Base-by-base conservation (phyloP, 495 filamentous ascomycete genomes). In the Talaromyces stipitatus region DNA sequence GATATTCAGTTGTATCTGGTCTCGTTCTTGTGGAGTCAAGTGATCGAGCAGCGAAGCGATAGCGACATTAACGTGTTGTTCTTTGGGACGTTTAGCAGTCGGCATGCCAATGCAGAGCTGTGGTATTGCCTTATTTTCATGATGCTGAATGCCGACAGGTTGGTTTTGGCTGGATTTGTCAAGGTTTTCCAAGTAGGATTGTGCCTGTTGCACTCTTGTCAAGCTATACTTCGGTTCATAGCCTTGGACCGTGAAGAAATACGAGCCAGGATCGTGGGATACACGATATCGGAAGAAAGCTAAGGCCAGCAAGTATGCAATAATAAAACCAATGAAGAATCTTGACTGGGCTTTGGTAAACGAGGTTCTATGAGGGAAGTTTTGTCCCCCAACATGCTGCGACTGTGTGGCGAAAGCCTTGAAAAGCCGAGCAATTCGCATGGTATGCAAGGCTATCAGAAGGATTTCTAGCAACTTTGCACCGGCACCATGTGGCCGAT, bases 41-140 rank as follows among this genome's bases (percentile, higher is more conserved):
- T 72, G 72, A 22, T 77, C 76, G 28, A 79, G 69, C 23, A 85
- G 60, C 4, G 79, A 81, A 14, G 76, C 82, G 20, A 85, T 61
- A 1, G 78, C 74, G 7, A 66, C 65, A 8, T 69, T 62, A 32
- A 86, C 65, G 56, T 82, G 82, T 46, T 74, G 70, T 46, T 66
- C 61, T 33, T 65, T 54, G 22, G 66, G 61, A 3, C 70, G 69
- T 32, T 64, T 68, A 23, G 71, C 62, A 16, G 69, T 74, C 28
- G 71, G 70, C 57, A 72, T 64, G 1, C 67, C 69, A 24, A 74
- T 59, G 41, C 71, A 74, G 54, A 71, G 64, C 12, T 60, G 58
- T 43, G 23, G 61, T 56, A 5, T 10, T 26, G 20, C 24, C 20
- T 14, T 48, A 10, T 23, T 48, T 24, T 12, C 22, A 20, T 23